phyloP scores from a whole-genome alignment of 805 yeast species.

The Lachancea lanzarotensis region DNA sequence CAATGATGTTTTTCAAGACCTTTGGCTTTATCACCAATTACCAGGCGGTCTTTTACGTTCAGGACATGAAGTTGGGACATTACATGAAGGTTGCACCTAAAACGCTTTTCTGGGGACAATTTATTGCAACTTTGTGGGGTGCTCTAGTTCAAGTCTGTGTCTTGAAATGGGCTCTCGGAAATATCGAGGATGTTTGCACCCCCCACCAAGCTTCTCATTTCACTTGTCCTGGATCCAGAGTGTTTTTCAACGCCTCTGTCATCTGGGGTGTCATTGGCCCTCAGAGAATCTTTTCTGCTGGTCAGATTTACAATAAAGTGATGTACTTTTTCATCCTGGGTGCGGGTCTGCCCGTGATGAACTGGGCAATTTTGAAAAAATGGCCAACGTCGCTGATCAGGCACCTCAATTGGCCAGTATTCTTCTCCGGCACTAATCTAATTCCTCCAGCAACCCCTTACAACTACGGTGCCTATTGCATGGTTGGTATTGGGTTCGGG shows the following conservation, averaged over 20 bases:
- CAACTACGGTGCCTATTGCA: slow-evolving; percentile 51
- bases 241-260: slow-evolving; percentile 50
- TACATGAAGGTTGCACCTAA: slow-evolving; percentile 60
- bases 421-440: slow-evolving; percentile 45
- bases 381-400: slow-evolving; percentile 37
- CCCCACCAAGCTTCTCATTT: slow-evolving; percentile 39
- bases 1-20: slow-evolving; percentile 54
- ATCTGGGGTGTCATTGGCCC: slow-evolving; percentile 66
- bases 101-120: slow-evolving; percentile 48
- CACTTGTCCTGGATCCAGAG: slow-evolving; percentile 41
- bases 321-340: slow-evolving; percentile 60
- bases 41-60: slow-evolving; percentile 49
- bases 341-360: slow-evolving; percentile 38
- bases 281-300: slow-evolving; percentile 43
- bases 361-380: slow-evolving; percentile 34
- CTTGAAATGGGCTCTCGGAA: slow-evolving; percentile 37
- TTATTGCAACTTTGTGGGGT: slow-evolving; percentile 41
- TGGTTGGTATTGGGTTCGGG: slow-evolving; percentile 51
- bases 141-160: slow-evolving; percentile 38
- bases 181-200: slow-evolving; percentile 39
- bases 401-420: slow-evolving; percentile 58
- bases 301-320: slow-evolving; percentile 46
- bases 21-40: slow-evolving; percentile 48
- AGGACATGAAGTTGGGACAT: slow-evolving; percentile 58
- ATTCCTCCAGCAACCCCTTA: slow-evolving; percentile 68